phyloP scores from a whole-genome alignment of 768 basidiomycete species.

The Phylloporus arenicola region DNA sequence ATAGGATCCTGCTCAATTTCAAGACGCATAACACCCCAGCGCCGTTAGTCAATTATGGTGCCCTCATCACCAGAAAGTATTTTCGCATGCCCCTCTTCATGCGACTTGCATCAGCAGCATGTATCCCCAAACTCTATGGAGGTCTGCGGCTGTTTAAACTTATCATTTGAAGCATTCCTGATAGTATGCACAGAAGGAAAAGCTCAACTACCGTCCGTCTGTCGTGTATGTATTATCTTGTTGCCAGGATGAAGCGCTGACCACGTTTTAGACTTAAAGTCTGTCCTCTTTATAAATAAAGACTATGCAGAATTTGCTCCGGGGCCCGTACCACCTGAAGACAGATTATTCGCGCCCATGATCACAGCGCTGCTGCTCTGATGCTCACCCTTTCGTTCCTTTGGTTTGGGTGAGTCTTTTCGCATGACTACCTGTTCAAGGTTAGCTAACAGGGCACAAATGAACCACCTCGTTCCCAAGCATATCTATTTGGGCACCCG shows the following conservation, averaged over 20 bases:
- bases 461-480: slow-evolving; percentile 57
- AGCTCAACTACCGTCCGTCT: too few relatives aligned
- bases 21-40: too few relatives aligned
- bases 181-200: too few relatives aligned
- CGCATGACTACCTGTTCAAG: background rate
- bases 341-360: slow-evolving; percentile 45
- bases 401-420: slow-evolving; percentile 49
- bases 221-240: slow-evolving; percentile 32
- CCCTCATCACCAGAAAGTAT: too few relatives aligned
- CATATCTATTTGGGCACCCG: slow-evolving; percentile 50
- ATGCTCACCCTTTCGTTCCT: slow-evolving; percentile 54
- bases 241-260: background rate
- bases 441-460: slow-evolving; percentile 24
- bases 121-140: too few relatives aligned
- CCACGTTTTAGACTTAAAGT: slow-evolving; percentile 36
- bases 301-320: slow-evolving; percentile 47
- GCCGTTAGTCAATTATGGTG: too few relatives aligned
- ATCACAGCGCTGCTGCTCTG: slow-evolving; percentile 47
- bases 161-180: too few relatives aligned
- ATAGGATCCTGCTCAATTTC: too few relatives aligned
- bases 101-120: too few relatives aligned
- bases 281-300: slow-evolving; percentile 43
- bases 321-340: slow-evolving; percentile 54
- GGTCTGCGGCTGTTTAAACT: too few relatives aligned
- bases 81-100: too few relatives aligned